Percentiles rank a stretch among this genome's conserved stretches.
Evolutionary conservation across 306 rosid genomes (phyloP).

Genomic region (Malus asiatica): DNA sequence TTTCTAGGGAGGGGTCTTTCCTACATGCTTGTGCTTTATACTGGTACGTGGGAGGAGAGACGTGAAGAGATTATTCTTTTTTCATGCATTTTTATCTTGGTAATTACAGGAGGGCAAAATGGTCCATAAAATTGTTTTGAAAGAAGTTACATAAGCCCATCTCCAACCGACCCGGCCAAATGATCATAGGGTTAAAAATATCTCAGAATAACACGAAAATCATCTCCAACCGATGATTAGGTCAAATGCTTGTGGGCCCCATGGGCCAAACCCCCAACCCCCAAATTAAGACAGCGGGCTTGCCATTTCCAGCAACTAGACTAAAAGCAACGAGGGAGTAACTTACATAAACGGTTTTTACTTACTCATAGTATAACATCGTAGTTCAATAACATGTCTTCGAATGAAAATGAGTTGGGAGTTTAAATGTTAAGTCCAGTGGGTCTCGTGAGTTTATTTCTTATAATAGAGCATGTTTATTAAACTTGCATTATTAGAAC

Average conservation of each 20-base stretch:
- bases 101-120: background rate
- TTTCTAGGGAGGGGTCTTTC: background rate
- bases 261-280: fast-evolving
- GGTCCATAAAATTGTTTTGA: background rate
- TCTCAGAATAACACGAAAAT: fast-evolving
- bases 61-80: background rate
- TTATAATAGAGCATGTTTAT: too few species aligned
- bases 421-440: too few species aligned
- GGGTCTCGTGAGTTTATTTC: too few species aligned
- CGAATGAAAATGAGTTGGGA: too few species aligned
- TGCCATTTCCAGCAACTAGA: too few species aligned
- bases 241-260: too few species aligned
- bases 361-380: too few species aligned
- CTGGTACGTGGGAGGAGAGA: background rate
- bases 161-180: too few species aligned
- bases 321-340: too few species aligned
- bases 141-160: background rate
- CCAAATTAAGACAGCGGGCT: fast-evolving
- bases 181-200: fast-evolving
- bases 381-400: too few species aligned
- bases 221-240: fast-evolving
- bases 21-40: background rate
- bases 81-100: constrained; percentile 3
- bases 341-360: too few species aligned
- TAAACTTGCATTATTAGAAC: too few species aligned